Evolutionary conservation across 2,329 filamentous ascomycete species (phyloP), one percentile per base, ranked within the genome.

Genomic region (Trichoderma pleuroti): DNA sequence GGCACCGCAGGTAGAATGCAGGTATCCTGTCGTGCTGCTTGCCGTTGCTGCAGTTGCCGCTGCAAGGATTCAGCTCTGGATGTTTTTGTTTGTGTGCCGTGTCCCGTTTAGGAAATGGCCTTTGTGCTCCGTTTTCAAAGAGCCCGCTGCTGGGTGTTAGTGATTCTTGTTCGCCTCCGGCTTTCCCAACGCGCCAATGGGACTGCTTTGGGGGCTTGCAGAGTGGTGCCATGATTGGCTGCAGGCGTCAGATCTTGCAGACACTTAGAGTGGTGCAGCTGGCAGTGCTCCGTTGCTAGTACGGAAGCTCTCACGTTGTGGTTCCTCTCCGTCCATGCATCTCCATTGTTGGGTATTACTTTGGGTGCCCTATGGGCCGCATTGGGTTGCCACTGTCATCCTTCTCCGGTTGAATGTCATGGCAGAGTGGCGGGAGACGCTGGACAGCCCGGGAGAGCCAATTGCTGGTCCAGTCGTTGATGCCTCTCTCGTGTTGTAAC

Each of bases 291-390:
- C 52, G 52, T 67, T 42, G 24, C 64, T 30, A 57, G 64, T 46
- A 60, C 36, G 65, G 54, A 68, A 61, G 66, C 66, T 68, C 56
- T 61, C 56, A 49, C 26, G 56, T 52, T 36, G 30, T 10, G 56
- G 42, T 30, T 66, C 32, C 24, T 66, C 9, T 54, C 16, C 16
- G 24, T 16, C 32, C 32, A 42, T 39, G 52, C 56, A 68, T 68
- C 54, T 39, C 66, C 66, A 61, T 68, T 52, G 66, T 68, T 68
- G 56, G 66, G 66, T 68, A 61, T 61, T 68, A n/a, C 28, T 68
- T 68, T 68, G 56, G 66, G 66, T 32, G n/a, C 30, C 26, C 32
- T 34, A 68, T 61, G 65, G 66, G 39, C 66, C 66, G 59, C 56
- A 36, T 61, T 68, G 56, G 66, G 56, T 57, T 52, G 56, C 56